Base-by-base conservation (phyloP, 2,329 filamentous ascomycete genomes). In the Pseudogymnoascus sp. region DNA sequence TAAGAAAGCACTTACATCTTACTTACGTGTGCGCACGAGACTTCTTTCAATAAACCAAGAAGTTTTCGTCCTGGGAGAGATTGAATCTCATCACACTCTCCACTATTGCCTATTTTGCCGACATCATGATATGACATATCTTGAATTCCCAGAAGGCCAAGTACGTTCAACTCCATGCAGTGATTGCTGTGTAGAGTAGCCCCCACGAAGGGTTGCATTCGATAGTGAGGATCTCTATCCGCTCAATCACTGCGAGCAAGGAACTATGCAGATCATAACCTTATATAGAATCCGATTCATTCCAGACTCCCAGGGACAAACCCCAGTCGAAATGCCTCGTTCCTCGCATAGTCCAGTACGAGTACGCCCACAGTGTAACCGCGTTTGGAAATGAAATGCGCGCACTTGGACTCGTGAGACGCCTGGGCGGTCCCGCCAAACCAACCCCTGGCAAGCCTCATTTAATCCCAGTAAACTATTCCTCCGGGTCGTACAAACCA, bases 201-300 rank as follows among this genome's bases (percentile, higher is more conserved):
- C n/a, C 11, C 2, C 25, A 33, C 50, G 7, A 33, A 56, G 50
- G 10, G 25, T 18, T 56, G 25, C 50, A 18, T 56, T 33, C n/a
- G 23, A 56, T 12, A n/a, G n/a, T 18, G 10, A 14, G n/a, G 6
- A 28, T 33, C 11, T 14, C n/a, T 12, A 10, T 7, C 50, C n/a
- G 2, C 4, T 33, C n/a, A 33, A 33, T 56, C 42, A 33, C 2
- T 14, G 8, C n/a, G 47, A 18, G 28, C 5, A n/a, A 18, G 25
- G 18, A 56, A 56, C 33, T 12, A 56, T 56, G 50, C n/a, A n/a
- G 50, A 56, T 56, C 50, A 18, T 56, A 18, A n/a, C 50, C 50
- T 31, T 33, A 18, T 56, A 33, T 56, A 56, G 25, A 56, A 56
- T 18, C 25, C 10, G n/a, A 18, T 31, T 33, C 25, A 33, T 33